Evolutionary conservation across 352 stramenopile species (phyloP), one percentile per base, ranked within the genome.

Genomic region (Pythium plurisporium): DNA sequence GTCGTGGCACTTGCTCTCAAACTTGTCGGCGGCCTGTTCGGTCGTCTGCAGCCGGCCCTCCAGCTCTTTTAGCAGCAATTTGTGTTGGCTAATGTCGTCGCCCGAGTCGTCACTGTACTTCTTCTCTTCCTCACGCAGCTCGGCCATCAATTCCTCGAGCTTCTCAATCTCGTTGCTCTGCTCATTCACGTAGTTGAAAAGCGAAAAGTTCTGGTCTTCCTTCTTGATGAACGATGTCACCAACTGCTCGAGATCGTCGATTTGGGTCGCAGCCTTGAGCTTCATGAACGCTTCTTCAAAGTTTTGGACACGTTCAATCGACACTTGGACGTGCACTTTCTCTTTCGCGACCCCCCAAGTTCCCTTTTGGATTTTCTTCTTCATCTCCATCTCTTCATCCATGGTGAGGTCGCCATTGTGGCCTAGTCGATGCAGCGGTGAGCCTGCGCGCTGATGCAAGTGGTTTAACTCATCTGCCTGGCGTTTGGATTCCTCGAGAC

Each of bases 161-260:
- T 93, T 95, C 45, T 97, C 92, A 59, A 98, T 93, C 61, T 98
- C 92, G 56, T 94, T 96, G 46, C 76, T 92, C 70, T 98, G 91
- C 58, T 98, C 89, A 62, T 97, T 98, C 19, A 97, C 82, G 55
- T 97, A 97, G 68, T 96, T 97, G 65, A 98, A 98, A 6, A 98
- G 62, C 30, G 86, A 97, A 63, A 98, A 98, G 72, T 98, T 99
- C 49, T 98, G 86, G 52, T 98, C 94, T 77, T 99, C 95, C 30
- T 97, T 97, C 68, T 96, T 87, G 60, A 98, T 96, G 61, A 98
- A 98, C 30, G 87, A 89, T 20, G 73, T 76, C 26, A 98, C 91
- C 17, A 98, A 76, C 52, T 97, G 76, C 59, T 98, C 88, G 8
- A 98, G 73, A 63, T 98, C 91, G 33, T 85, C 73, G 52, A 98